phyloP scores from a whole-genome alignment of 2,329 filamentous ascomycete species.

The Beauveria rudraprayagi region DNA sequence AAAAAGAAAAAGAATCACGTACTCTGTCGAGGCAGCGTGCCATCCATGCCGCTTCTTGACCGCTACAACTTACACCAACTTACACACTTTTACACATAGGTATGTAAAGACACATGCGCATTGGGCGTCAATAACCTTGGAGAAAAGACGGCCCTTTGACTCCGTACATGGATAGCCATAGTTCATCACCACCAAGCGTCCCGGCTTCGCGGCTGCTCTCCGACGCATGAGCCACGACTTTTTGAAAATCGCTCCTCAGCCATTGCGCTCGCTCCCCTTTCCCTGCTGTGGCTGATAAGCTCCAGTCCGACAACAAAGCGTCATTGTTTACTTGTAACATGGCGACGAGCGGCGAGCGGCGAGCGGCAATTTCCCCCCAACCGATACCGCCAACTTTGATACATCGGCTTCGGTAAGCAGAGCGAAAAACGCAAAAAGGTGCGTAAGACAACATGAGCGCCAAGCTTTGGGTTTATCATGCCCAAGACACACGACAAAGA shows the following conservation, averaged over 20 bases:
- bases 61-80: background rate
- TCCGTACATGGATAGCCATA: too few species aligned
- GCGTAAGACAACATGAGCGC: background rate
- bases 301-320: too few species aligned
- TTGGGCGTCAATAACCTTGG: background rate
- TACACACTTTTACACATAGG: too few species aligned
- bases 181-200: background rate
- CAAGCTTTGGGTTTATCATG: slow-evolving; percentile 3
- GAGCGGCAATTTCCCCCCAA: background rate
- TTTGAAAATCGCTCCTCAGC: too few species aligned
- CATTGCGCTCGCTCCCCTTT: too few species aligned
- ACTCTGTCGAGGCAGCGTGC: background rate
- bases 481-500: background rate
- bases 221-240: too few species aligned
- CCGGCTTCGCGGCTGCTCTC: too few species aligned
- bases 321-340: background rate
- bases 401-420: background rate
- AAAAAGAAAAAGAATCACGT: background rate
- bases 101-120: background rate
- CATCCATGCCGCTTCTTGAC: background rate
- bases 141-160: too few species aligned
- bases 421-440: background rate
- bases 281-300: too few species aligned
- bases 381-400: background rate
- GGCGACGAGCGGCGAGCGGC: background rate